phyloP scores from a whole-genome alignment of 2,329 filamentous ascomycete species.

The Ophiostoma triangulosporum region DNA sequence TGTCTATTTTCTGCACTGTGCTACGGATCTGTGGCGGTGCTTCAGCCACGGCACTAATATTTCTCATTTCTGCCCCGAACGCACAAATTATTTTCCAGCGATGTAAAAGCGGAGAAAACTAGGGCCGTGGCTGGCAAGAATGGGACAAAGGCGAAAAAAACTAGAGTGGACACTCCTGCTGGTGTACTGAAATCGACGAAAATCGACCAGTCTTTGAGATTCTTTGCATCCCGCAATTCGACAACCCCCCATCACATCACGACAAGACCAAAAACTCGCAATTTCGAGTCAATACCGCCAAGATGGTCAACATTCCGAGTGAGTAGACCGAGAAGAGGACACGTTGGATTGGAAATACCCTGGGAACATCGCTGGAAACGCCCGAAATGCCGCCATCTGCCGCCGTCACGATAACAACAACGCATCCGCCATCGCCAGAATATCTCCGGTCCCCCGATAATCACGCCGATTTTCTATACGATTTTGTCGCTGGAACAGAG shows the following conservation, averaged over 20 bases:
- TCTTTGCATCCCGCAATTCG: conserved; percentile 7
- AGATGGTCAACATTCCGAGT: conserved; percentile 66
- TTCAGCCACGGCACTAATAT: background rate
- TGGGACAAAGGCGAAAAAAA: conserved; percentile 2
- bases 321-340: conserved; percentile 8
- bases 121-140: conserved; percentile 2
- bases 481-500: background rate
- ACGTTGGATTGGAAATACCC: background rate
- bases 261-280: conserved; percentile 3
- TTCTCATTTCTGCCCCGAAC: conserved; percentile 4
- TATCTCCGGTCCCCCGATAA: background rate
- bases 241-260: conserved; percentile 8
- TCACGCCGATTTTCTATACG: background rate
- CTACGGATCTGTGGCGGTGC: background rate
- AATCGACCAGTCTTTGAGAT: background rate
- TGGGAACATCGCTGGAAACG: background rate
- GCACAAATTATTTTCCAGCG: conserved; percentile 11
- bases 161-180: background rate
- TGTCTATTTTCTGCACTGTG: background rate
- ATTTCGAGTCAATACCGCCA: conserved; percentile 17
- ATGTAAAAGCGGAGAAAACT: background rate
- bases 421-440: background rate
- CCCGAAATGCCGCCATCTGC: background rate
- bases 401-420: background rate
- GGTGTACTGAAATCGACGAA: conserved; percentile 1